Conservation (phyloP, 1,284 basidiomycete species). For the Tylopilus orsonianus region DNA sequence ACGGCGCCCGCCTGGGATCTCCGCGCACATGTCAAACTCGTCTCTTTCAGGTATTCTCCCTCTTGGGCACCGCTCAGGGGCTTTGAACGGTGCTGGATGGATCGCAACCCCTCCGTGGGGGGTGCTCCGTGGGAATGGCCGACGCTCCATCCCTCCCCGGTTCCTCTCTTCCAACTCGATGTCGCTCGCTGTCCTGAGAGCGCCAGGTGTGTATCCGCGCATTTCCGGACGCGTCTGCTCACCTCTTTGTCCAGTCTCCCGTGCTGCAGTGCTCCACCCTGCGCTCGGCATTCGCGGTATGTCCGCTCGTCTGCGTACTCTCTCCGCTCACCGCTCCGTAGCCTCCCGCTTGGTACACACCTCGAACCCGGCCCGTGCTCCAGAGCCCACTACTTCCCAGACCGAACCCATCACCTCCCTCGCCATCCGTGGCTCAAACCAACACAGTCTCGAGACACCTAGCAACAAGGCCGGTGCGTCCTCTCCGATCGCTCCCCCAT, state of each 20-base stretch:
- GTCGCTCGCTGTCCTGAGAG: conserved; percentile 49
- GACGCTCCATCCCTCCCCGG: background rate
- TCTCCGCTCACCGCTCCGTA: conserved; percentile 22
- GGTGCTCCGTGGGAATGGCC: conserved; percentile 17
- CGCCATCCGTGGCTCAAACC: conserved; percentile 80
- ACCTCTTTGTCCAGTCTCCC: conserved; percentile 17
- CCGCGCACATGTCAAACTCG: background rate
- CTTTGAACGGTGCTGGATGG: background rate
- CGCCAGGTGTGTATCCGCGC: conserved; percentile 39
- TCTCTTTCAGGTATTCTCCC: background rate
- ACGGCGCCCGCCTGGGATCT: background rate
- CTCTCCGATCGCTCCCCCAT: background rate
- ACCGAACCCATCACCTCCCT: conserved; percentile 59
- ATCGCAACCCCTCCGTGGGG: conserved; percentile 15
- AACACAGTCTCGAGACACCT: conserved; percentile 84
- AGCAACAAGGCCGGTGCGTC: conserved; percentile 84
- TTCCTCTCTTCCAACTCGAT: conserved; percentile 33
- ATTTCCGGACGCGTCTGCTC: background rate
- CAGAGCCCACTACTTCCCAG: conserved; percentile 44
- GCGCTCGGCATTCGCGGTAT: conserved; percentile 46
- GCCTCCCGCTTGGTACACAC: conserved; percentile 58
- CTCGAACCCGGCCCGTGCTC: conserved; percentile 42
- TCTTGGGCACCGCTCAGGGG: conserved; percentile 11
- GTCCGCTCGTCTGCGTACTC: conserved; percentile 7
- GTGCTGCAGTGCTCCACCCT: conserved; percentile 47